Conservation (phyloP, 257 asterid genomes). For the Verbascum thapsus region DNA sequence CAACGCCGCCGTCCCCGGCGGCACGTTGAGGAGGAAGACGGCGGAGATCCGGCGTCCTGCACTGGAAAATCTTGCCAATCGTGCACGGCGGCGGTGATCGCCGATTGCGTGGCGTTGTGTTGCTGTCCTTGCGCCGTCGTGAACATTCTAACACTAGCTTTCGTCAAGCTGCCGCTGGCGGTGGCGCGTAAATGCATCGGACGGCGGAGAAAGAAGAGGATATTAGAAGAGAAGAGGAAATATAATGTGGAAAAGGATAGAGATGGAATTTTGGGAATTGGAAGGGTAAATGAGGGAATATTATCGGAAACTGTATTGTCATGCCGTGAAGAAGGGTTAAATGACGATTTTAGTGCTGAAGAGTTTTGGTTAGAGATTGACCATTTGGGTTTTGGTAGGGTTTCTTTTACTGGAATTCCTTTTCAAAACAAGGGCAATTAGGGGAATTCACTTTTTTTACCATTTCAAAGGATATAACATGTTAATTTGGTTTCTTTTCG, state of each 20-base stretch:
- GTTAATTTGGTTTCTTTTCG: too few relatives aligned
- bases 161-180: constrained; percentile 78
- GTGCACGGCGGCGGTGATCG: constrained; percentile 82
- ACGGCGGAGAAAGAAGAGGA: constrained; percentile 37
- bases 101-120: constrained; percentile 93
- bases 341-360: constrained; percentile 55
- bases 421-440: constrained; percentile 45
- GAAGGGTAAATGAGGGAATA: constrained; percentile 25
- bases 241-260: constrained; percentile 31
- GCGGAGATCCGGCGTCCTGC: constrained; percentile 52
- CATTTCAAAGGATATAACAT: too few relatives aligned
- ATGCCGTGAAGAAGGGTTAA: constrained; percentile 38
- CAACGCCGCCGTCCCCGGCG: constrained; percentile 35
- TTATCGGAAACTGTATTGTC: constrained; percentile 33
- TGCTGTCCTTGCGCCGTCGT: constrained; percentile 95
- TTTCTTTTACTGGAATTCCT: constrained; percentile 73
- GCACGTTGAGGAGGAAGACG: constrained; percentile 39
- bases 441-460: constrained; percentile 17
- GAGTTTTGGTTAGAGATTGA: constrained; percentile 77
- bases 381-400: constrained; percentile 93
- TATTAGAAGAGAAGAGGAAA: constrained; percentile 34
- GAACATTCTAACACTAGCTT: constrained; percentile 60
- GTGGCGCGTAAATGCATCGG: constrained; percentile 63
- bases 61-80: constrained; percentile 73
- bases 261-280: constrained; percentile 42